Percentiles rank a stretch among this genome's conserved stretches.
phyloP scores from a whole-genome alignment of 2,329 filamentous ascomycete genomes.

The Trichoderma sp. region DNA sequence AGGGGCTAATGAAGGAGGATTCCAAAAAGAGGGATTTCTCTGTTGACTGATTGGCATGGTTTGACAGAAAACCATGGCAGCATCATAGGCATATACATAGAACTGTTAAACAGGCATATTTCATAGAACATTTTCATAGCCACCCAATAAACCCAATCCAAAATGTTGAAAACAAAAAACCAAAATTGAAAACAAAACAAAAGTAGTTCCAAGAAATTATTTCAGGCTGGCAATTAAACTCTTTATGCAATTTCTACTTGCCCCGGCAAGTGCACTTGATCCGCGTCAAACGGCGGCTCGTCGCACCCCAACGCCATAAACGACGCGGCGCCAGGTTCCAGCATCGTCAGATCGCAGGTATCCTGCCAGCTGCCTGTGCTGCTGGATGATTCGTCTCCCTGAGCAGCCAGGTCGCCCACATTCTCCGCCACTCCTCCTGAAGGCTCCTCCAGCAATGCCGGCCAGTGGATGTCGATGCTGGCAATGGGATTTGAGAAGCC shows the following conservation, averaged over 20 bases:
- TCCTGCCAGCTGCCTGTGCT: slow-evolving; percentile 17
- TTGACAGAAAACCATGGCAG: neutral
- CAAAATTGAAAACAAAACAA: neutral
- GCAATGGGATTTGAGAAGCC: slow-evolving; percentile 3
- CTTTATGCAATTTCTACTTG: slow-evolving; percentile 14
- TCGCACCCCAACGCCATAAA: slow-evolving; percentile 9
- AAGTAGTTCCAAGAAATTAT: neutral
- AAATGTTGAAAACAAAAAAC: neutral
- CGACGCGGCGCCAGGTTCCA: slow-evolving; percentile 7
- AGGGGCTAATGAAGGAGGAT: neutral
- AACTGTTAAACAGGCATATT: neutral
- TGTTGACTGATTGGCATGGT: neutral
- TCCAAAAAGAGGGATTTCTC: neutral
- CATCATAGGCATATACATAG: neutral
- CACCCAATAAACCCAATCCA: neutral
- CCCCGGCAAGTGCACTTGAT: slow-evolving; percentile 13
- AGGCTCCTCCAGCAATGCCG: slow-evolving; percentile 10
- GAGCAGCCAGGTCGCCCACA: neutral
- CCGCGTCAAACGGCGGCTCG: slow-evolving; percentile 10
- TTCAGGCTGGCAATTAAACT: neutral
- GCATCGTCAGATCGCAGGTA: slow-evolving; percentile 12
- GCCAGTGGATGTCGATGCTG: slow-evolving; percentile 14
- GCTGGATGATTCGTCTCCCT: slow-evolving; percentile 12
- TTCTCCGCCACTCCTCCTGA: neutral
- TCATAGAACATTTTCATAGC: slow-evolving; percentile 3